A percentile compares a stretch with the other conserved stretches of the same genome.
These are phyloP conservation scores for Cenchrus americanus DNA, from an alignment of 176 grass and related monocot genomes.

Conservation along the genomic window DNA sequence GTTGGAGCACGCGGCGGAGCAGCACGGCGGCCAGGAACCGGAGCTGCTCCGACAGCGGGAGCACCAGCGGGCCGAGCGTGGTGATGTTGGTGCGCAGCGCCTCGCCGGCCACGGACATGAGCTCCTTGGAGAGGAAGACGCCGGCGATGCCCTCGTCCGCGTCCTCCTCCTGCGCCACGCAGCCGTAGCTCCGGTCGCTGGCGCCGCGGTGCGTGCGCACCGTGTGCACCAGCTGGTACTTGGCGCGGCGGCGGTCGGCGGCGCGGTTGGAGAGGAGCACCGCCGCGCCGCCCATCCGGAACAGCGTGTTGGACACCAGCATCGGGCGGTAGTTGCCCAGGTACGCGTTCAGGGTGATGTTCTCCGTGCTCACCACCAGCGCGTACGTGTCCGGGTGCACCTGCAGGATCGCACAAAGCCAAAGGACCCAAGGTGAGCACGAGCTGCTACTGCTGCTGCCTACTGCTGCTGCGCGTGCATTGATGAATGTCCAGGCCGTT, in stretches of 20 bases:
- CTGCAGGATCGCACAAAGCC: constrained; percentile 4
- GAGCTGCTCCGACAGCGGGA: constrained; percentile 55
- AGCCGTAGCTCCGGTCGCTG: constrained; percentile 38
- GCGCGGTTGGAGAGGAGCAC: constrained; percentile 52
- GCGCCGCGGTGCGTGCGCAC: constrained; percentile 53
- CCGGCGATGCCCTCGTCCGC: constrained; percentile 15
- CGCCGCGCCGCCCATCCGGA: constrained; percentile 55
- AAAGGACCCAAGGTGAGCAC: too few species aligned
- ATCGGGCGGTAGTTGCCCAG: constrained; percentile 58
- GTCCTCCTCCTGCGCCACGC: constrained; percentile 54
- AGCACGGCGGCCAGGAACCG: constrained; percentile 36
- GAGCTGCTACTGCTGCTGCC: too few species aligned
- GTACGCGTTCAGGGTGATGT: constrained; percentile 65
- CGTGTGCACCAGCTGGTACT: constrained; percentile 58
- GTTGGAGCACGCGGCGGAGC: constrained; percentile 12
- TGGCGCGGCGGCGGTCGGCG: constrained; percentile 22
- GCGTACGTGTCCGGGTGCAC: constrained; percentile 61
- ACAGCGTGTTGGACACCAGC: constrained; percentile 57
- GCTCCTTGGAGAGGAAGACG: constrained; percentile 47
- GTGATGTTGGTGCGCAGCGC: constrained; percentile 58
- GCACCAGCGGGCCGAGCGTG: constrained; percentile 40
- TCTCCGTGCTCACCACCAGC: constrained; percentile 72
- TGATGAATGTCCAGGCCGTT: too few species aligned
- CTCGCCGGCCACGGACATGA: constrained; percentile 57
- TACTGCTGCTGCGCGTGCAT: too few species aligned